Percentiles rank a stretch among this genome's conserved stretches.
Evolutionary conservation across 2,329 filamentous ascomycete species (phyloP).

Genomic region (Claviceps monticola): DNA sequence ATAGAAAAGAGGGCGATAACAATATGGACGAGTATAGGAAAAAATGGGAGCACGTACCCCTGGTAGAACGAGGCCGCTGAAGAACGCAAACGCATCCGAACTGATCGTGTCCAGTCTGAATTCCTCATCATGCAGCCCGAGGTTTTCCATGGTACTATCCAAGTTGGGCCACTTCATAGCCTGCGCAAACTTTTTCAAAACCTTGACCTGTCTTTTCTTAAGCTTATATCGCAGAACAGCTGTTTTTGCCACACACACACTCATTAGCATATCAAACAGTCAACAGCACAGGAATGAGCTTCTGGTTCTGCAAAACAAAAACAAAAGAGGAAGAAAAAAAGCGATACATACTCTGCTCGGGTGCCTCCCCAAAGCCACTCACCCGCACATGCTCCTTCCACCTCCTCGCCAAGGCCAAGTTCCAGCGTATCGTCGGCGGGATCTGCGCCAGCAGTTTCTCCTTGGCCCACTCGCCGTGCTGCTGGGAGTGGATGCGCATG

Average conservation of each 20-base stretch:
- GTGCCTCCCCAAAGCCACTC: conserved; percentile 40
- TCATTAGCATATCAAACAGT: too few species aligned
- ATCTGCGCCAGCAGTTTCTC: conserved; percentile 50
- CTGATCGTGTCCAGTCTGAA: conserved; percentile 45
- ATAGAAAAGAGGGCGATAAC: not conserved
- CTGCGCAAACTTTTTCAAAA: conserved; percentile 53
- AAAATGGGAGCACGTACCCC: conserved; percentile 33
- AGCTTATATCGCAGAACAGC: conserved; percentile 51
- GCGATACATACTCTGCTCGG: conserved; percentile 32
- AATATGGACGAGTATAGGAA: not conserved
- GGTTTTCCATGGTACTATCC: conserved; percentile 44
- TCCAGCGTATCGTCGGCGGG: conserved; percentile 59
- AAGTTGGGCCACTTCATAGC: conserved; percentile 70
- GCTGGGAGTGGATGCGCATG: conserved; percentile 49
- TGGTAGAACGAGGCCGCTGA: conserved; percentile 59
- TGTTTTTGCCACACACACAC: conserved; percentile 3
- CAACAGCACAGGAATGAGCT: too few species aligned
- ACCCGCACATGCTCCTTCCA: conserved; percentile 61
- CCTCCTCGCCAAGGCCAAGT: conserved; percentile 56
- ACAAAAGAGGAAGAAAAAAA: not conserved
- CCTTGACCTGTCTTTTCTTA: conserved; percentile 54
- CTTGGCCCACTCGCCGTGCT: conserved; percentile 49
- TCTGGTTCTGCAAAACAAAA: not conserved
- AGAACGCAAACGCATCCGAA: conserved; percentile 64
- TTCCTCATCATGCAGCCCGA: conserved; percentile 46